Percentiles rank a stretch among this genome's conserved stretches.
Evolutionary conservation across 805 yeast genomes (phyloP).

Genomic region (Saccharomycopsis lassenensis): DNA sequence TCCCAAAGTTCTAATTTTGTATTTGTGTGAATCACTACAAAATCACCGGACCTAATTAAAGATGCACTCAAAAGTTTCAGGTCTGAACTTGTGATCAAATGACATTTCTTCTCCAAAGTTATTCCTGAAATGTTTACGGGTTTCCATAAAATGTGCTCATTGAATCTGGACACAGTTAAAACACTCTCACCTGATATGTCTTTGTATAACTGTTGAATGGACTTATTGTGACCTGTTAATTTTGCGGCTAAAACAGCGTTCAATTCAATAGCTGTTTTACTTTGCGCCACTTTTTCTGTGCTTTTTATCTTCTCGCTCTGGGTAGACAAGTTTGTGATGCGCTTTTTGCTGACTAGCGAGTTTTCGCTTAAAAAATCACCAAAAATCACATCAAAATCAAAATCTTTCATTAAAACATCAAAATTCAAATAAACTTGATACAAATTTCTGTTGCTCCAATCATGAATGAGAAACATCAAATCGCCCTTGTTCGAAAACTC

Average conservation of each 20-base stretch:
- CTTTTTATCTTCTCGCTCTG: neutral
- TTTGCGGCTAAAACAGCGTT: constrained; percentile 33
- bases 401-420: constrained; percentile 22
- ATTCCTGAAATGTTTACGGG: constrained; percentile 27
- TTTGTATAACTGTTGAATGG: constrained; percentile 55
- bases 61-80: constrained; percentile 37
- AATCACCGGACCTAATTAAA: constrained; percentile 36
- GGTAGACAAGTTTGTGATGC: constrained; percentile 9
- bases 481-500: constrained; percentile 20
- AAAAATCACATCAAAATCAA: constrained; percentile 9
- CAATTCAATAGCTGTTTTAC: constrained; percentile 1
- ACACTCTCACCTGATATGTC: constrained; percentile 56
- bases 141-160: constrained; percentile 52
- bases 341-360: no score
- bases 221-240: constrained; percentile 79
- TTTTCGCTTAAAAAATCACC: no score
- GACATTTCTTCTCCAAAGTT: constrained; percentile 30
- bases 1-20: constrained; percentile 48
- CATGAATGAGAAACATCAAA: constrained; percentile 36
- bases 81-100: constrained; percentile 30
- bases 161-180: constrained; percentile 49
- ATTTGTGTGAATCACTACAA: constrained; percentile 35
- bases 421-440: constrained; percentile 26
- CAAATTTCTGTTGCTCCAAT: constrained; percentile 27
- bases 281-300: neutral